Evolutionary conservation across 345 rosid species (phyloP), one percentile per base, ranked within the genome.

Genomic region (Rhodomyrtus tomentosa): DNA sequence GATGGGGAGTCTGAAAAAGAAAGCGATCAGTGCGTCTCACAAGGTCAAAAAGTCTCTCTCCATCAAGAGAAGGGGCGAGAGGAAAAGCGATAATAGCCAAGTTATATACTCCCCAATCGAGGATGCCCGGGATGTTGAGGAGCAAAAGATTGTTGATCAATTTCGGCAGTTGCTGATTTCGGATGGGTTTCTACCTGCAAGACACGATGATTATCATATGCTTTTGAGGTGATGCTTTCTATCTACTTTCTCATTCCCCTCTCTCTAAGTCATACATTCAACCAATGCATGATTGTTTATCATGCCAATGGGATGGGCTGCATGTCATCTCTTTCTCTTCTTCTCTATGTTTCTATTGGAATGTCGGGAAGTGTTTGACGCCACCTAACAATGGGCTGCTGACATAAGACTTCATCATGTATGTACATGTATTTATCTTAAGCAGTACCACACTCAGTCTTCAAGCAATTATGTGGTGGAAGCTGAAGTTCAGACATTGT

Each of bases 161-260:
- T 92, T 97, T 59, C 90, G 96, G 45, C 92, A 86, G 62, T 85
- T 89, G 3, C 93, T 97, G 83, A 20, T 88, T 13, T 84, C 90
- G 0, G 95, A 94, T 55, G 89, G 90, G 48, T 88, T 95, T 89
- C 91, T 97, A 55, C 93, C 95, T 84, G 59, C 93, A 0, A 85
- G 89, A 50, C 95, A 90, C 54, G 95, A 97, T 85, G 95, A 97
- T 90, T 94, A 95, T 87, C 96, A 93, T 82, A 90, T 88, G 85
- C 83, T 97, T 86, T 83, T 95, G 85, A 95, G 99, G 99, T 95
- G 82, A 58, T 42, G 74, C 81, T 21, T 45, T 53, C 86, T 25
- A 50, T 56, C 50, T 82, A 25, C 25, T 68, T 68, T 27, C 7
- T 84, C 25, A 29, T 51, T n/a, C 9, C 27, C 53, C 29, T 81